Evolutionary conservation across 1,139 yeast genomes (phyloP).

Genomic region (Torulaspora globosa): DNA sequence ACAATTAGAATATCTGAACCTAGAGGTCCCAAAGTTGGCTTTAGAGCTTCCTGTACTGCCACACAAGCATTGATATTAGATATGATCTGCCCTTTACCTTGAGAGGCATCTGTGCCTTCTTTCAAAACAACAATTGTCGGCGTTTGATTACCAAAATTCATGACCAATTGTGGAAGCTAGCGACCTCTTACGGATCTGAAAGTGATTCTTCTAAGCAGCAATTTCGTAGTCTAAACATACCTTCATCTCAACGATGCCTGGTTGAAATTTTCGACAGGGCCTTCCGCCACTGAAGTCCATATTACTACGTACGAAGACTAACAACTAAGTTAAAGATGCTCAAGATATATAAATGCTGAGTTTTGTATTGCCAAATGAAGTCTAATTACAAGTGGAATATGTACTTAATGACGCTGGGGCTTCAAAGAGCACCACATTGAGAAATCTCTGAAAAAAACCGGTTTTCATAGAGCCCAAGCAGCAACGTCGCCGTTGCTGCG

Average conservation of each 20-base stretch:
- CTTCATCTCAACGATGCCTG: constrained; percentile 1
- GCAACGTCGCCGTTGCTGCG: constrained; percentile 54
- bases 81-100: constrained; percentile 92
- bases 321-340: not conserved
- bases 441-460: not conserved
- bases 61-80: constrained; percentile 94
- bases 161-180: constrained; percentile 29
- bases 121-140: constrained; percentile 96
- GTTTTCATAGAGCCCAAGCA: constrained; percentile 50
- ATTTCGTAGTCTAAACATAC: not conserved
- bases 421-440: not conserved
- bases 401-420: not conserved
- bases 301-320: constrained; percentile 2
- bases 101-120: constrained; percentile 96
- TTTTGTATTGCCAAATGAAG: not conserved
- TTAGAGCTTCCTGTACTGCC: constrained; percentile 92
- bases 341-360: not conserved
- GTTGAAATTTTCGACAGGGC: constrained; percentile 2
- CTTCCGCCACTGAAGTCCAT: constrained; percentile 3
- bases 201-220: not conserved
- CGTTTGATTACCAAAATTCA: constrained; percentile 89
- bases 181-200: not conserved
- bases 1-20: constrained; percentile 94
- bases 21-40: constrained; percentile 93
- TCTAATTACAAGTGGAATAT: constrained; percentile 13